Evolutionary conservation across 1,284 basidiomycete genomes (phyloP), one percentile per base, ranked within the genome.

Genomic region (Schizophyllum amplum): DNA sequence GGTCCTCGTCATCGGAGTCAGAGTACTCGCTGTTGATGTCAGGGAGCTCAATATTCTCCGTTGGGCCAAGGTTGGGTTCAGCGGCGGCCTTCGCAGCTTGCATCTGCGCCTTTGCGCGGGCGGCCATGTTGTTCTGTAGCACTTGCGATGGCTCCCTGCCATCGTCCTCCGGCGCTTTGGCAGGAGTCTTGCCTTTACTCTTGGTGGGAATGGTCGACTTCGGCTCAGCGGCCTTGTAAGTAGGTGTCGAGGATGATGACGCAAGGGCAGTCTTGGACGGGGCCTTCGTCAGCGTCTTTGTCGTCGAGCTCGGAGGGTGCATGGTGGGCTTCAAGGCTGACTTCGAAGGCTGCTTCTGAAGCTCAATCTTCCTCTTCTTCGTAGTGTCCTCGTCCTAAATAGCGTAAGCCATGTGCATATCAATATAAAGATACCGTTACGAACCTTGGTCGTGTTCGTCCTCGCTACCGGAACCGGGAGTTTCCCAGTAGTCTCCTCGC

Each of bases 1-100:
- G 83, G 64, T 84, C 82, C 67, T 94, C 92, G 65, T 96, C 92
- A 53, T 94, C 94, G 4, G 93, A 95, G 71, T 97, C 90, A 2
- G 93, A 96, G 70, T 97, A 97, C 65, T 97, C 94, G 71, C 90
- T 94, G 62, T 92, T 88, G 65, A 96, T 93, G 57, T 97, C 94
- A 0, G 94, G 94, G 33, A 98, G 76, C 65, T 93, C 92, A 63
- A 94, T 94, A 62, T 81, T 86, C 73, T 96, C 93, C 64, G 84
- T 89, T 13, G 82, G 69, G 56, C 86, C 69, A 54, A 69, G 82
- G 68, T 68, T 77, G 62, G 27, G 27, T n/a, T n/a, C 33, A 17
- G 33, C 33, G 20, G 70, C 68, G 61, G 76, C 73, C 63, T 79
- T 82, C 48, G 80, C 80, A 55, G 84, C 81, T 61, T 83, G 80